A percentile compares a stretch with the other conserved stretches of the same genome.
Evolutionary conservation across 78 protist species (phyloP).

Genomic region (Isochrysis galbana): DNA sequence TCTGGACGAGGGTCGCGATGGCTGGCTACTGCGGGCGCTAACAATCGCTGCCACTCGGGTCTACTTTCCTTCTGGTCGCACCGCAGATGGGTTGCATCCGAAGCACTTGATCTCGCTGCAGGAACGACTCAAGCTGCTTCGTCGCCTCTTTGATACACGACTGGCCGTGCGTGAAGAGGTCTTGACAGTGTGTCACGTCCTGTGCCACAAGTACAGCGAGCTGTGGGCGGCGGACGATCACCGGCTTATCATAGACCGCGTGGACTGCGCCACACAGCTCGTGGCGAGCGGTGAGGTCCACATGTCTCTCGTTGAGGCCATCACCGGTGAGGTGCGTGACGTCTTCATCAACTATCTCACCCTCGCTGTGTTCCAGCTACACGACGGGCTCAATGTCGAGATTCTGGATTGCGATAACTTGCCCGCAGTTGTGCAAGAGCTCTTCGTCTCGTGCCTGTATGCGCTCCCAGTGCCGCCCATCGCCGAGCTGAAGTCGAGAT

Average conservation of each 20-base stretch:
- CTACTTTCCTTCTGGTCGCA: too few species aligned
- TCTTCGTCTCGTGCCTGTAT: neutral
- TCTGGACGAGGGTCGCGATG: too few species aligned
- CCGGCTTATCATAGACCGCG: neutral
- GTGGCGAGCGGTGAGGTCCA: neutral
- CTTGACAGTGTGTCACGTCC: neutral
- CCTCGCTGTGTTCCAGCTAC: neutral
- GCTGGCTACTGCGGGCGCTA: too few species aligned
- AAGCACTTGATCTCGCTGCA: too few species aligned
- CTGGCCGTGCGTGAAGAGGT: too few species aligned
- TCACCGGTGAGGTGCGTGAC: slow-evolving; percentile 8
- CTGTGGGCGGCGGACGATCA: neutral
- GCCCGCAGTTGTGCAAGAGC: too few species aligned
- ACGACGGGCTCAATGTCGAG: too few species aligned
- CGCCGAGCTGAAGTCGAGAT: too few species aligned
- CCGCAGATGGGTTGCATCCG: too few species aligned
- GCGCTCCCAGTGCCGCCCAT: neutral
- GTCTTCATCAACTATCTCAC: neutral
- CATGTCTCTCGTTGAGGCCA: neutral
- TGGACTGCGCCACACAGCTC: neutral
- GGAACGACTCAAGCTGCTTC: too few species aligned
- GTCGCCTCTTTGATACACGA: too few species aligned
- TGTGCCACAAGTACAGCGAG: neutral
- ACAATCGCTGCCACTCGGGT: too few species aligned
- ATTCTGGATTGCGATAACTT: neutral